Evolutionary conservation across 176 grass and related monocot genomes (phyloP).

Genomic region (Phragmites australis): DNA sequence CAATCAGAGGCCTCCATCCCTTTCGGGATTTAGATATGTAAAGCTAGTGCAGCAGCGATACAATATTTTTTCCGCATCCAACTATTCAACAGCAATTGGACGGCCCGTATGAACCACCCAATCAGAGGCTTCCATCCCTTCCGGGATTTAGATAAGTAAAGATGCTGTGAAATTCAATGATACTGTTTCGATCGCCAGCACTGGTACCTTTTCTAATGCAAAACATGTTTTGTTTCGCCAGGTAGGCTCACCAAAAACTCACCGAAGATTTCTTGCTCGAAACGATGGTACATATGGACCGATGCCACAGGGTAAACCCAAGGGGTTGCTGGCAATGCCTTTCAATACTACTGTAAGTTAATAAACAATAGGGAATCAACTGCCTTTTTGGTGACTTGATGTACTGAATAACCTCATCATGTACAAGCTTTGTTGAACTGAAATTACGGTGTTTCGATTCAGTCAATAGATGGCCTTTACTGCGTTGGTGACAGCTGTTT

Average conservation of each 20-base stretch:
- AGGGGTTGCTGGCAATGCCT: slow-evolving; percentile 92
- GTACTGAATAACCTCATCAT: neutral
- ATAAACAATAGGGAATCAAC: slow-evolving; percentile 14
- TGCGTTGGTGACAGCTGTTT: slow-evolving; percentile 97
- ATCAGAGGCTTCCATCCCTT: too few species aligned
- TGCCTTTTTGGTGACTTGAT: neutral
- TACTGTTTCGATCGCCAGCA: neutral
- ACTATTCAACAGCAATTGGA: too few species aligned
- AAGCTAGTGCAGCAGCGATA: too few species aligned
- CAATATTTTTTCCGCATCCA: too few species aligned
- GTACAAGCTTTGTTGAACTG: slow-evolving; percentile 24
- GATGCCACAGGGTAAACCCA: slow-evolving; percentile 78
- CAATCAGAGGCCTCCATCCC: too few species aligned
- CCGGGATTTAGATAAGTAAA: too few species aligned
- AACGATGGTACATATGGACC: slow-evolving; percentile 90
- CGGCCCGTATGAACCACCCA: too few species aligned
- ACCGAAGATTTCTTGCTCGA: slow-evolving; percentile 89
- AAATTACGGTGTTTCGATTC: slow-evolving; percentile 20
- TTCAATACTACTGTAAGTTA: slow-evolving; percentile 91
- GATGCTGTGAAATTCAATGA: slow-evolving; percentile 24
- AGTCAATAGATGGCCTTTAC: slow-evolving; percentile 93
- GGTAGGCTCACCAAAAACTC: slow-evolving; percentile 96
- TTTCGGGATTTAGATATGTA: too few species aligned
- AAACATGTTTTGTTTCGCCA: slow-evolving; percentile 28
- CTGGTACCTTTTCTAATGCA: slow-evolving; percentile 3